Evolutionary conservation across 768 basidiomycete genomes (phyloP).

Genomic region (Russula griseocarnosa): DNA sequence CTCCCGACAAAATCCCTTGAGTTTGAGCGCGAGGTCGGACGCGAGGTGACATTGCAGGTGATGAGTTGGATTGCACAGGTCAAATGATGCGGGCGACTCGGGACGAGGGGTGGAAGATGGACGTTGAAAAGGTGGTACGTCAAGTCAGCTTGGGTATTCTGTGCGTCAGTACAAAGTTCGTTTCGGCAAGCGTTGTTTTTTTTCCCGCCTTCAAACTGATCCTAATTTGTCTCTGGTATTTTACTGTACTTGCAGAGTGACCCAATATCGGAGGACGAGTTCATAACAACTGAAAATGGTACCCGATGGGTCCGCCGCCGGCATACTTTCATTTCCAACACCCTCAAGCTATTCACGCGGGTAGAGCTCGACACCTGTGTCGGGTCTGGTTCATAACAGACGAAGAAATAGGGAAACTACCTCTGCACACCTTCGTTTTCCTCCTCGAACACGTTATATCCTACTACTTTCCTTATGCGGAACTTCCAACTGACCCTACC

Average conservation of each 20-base stretch:
- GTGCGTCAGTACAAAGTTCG: too few relatives aligned
- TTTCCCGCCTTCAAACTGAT: background rate
- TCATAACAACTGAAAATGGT: slow-evolving; percentile 56
- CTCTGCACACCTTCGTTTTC: slow-evolving; percentile 42
- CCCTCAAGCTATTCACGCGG: slow-evolving; percentile 47
- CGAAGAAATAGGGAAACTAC: slow-evolving; percentile 65
- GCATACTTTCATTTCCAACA: slow-evolving; percentile 67
- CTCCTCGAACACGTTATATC: slow-evolving; percentile 40
- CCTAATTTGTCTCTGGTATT: background rate
- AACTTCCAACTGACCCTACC: slow-evolving; percentile 71
- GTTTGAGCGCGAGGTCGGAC: too few relatives aligned
- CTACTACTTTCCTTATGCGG: slow-evolving; percentile 74
- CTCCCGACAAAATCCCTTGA: too few relatives aligned
- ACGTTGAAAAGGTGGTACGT: slow-evolving; percentile 55
- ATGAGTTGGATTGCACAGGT: too few relatives aligned
- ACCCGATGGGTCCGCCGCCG: slow-evolving; percentile 57
- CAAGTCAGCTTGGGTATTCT: slow-evolving; percentile 79
- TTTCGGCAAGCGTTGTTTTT: too few relatives aligned
- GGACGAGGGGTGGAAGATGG: slow-evolving; percentile 57
- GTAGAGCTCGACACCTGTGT: slow-evolving; percentile 48
- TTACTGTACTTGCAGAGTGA: too few relatives aligned
- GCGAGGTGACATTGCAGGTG: too few relatives aligned
- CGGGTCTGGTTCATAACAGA: background rate
- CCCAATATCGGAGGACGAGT: slow-evolving; percentile 50
- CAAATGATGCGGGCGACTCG: slow-evolving; percentile 20